phyloP scores from a whole-genome alignment of 371 early-diverging fungal species.

The Blastocladiella emersonii region DNA sequence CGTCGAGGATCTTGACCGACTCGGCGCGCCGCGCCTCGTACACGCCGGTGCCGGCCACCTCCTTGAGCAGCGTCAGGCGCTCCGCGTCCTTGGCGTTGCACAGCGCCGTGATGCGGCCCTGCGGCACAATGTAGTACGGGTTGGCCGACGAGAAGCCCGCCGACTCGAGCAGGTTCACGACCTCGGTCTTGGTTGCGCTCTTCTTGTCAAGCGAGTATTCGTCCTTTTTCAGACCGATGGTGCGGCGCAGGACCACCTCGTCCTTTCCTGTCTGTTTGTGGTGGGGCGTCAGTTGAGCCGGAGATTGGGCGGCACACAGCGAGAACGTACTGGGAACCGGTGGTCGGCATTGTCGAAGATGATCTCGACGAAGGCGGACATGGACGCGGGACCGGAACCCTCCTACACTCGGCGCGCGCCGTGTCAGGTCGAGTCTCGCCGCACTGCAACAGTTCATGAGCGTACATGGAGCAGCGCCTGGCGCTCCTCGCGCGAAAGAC shows the following conservation, averaged over 20 bases:
- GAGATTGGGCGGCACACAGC: neutral
- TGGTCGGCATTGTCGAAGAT: constrained; percentile 91
- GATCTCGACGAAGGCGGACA: constrained; percentile 95
- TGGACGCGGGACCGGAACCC: constrained; percentile 79
- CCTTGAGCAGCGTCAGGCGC: constrained; percentile 82
- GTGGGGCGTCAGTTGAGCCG: neutral
- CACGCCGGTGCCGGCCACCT: constrained; percentile 95
- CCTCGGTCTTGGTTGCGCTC: constrained; percentile 65
- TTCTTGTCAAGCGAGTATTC: constrained; percentile 84
- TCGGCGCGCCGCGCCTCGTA: constrained; percentile 92
- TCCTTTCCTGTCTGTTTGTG: constrained; percentile 62
- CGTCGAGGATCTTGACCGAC: constrained; percentile 81
- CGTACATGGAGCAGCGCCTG: constrained; percentile 81
- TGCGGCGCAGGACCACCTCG: constrained; percentile 77
- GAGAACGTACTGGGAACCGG: constrained; percentile 69
- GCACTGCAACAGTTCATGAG: neutral
- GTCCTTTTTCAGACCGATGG: constrained; percentile 90
- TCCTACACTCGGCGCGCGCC: constrained; percentile 40
- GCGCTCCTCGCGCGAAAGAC: constrained; percentile 82
- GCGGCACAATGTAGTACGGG: constrained; percentile 99
- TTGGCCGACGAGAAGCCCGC: constrained; percentile 97
- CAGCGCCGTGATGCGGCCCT: constrained; percentile 88
- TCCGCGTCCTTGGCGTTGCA: constrained; percentile 88
- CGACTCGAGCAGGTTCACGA: constrained; percentile 86
- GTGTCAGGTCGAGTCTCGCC: neutral